These are phyloP conservation scores for Phlegmacium glaucopus DNA, from an alignment of 768 basidiomycete species.

Conservation along the genomic window DNA sequence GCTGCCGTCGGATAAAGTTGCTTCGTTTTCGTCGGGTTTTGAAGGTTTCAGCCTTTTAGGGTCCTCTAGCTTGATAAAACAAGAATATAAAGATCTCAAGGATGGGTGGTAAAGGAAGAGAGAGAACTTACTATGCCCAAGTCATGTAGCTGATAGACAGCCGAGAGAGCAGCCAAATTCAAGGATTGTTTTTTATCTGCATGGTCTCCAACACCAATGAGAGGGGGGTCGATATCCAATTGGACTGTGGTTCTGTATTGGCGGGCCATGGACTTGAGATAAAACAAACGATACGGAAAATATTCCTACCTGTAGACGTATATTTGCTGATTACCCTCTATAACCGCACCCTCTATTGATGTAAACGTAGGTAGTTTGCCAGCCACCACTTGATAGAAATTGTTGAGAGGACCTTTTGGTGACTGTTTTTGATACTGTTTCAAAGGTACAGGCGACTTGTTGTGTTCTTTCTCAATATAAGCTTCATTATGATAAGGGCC, in stretches of 20 bases:
- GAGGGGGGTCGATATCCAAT: conserved; percentile 32
- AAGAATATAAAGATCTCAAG: background rate
- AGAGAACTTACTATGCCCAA: conserved; percentile 56
- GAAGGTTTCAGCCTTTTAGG: conserved; percentile 26
- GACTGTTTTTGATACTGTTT: conserved; percentile 28
- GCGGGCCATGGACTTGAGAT: background rate
- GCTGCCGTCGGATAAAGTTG: conserved; percentile 58
- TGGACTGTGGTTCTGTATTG: conserved; percentile 37
- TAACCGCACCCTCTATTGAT: conserved; percentile 25
- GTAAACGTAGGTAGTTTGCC: conserved; percentile 30
- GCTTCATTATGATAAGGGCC: conserved; percentile 32
- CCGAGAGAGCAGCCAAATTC: conserved; percentile 72
- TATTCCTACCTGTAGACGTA: conserved; percentile 44
- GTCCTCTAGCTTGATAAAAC: conserved; percentile 34
- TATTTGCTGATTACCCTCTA: conserved; percentile 16
- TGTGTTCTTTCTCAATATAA: conserved; percentile 29
- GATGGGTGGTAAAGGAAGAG: background rate
- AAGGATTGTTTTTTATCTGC: conserved; percentile 60
- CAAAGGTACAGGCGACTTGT: conserved; percentile 27
- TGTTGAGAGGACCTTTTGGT: conserved; percentile 40
- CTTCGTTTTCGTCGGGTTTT: conserved; percentile 16
- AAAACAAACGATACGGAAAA: background rate
- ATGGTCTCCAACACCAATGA: conserved; percentile 64
- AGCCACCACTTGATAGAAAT: conserved; percentile 28
- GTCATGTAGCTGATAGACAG: conserved; percentile 64